Evolutionary conservation across 176 grass and related monocot genomes (phyloP).

Genomic region (Cenchrus americanus): DNA sequence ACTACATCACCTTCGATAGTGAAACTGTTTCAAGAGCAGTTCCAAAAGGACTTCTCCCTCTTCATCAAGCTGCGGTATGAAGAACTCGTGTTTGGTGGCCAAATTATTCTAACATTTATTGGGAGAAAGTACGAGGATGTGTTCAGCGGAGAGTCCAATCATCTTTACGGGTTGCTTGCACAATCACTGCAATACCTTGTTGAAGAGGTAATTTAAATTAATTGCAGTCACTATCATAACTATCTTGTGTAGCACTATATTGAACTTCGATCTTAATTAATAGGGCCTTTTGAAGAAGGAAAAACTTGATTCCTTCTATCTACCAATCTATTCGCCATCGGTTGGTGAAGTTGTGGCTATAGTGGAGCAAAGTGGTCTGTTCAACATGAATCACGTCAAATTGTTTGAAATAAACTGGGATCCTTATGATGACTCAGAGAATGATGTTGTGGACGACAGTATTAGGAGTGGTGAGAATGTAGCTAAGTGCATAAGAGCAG

Average conservation of each 20-base stretch:
- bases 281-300: conserved; percentile 48
- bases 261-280: not conserved
- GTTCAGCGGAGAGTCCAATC: not conserved
- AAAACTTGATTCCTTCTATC: conserved; percentile 49
- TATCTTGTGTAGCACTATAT: not conserved
- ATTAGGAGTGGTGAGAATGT: not conserved
- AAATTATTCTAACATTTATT: conserved; percentile 48
- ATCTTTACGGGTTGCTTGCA: not conserved
- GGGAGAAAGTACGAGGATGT: conserved; percentile 34
- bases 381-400: conserved; percentile 26
- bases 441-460: not conserved
- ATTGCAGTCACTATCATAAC: conserved; percentile 1
- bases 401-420: conserved; percentile 45
- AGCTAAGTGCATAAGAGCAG: conserved; percentile 23
- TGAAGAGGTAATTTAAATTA: conserved; percentile 28
- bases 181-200: conserved; percentile 24
- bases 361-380: conserved; percentile 17
- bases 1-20: conserved; percentile 26
- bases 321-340: conserved; percentile 52
- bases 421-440: conserved; percentile 32
- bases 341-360: conserved; percentile 40
- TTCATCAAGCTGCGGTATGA: conserved; percentile 48
- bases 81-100: conserved; percentile 41
- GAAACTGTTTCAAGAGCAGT: conserved; percentile 40
- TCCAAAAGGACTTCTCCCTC: conserved; percentile 36